Conservation (phyloP, 768 basidiomycete genomes). For the Phaeotremella skinneri region DNA sequence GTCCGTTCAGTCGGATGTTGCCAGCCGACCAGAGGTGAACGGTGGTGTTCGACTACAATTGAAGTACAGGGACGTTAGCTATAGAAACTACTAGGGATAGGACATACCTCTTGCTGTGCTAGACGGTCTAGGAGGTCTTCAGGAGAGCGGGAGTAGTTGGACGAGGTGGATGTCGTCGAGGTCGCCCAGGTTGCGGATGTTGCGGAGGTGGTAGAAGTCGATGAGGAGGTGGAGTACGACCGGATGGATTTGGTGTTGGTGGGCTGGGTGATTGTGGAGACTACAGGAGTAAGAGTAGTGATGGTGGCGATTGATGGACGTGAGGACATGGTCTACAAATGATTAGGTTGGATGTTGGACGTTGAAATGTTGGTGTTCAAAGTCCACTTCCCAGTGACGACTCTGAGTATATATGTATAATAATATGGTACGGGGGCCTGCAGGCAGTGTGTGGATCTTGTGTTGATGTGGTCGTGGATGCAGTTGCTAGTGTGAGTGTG, state of each 20-base stretch:
- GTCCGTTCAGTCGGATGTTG: conserved; percentile 37
- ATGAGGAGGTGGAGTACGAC: conserved; percentile 35
- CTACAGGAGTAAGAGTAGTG: background rate
- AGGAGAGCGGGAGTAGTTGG: conserved; percentile 26
- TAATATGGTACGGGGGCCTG: no score
- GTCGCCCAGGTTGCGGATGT: background rate
- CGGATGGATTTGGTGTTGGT: conserved; percentile 9
- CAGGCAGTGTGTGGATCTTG: no score
- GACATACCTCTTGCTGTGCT: conserved; percentile 34
- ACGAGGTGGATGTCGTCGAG: conserved; percentile 21
- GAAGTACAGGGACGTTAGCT: conserved; percentile 1
- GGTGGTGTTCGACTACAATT: conserved; percentile 21
- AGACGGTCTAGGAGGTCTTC: conserved; percentile 42
- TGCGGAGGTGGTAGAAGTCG: conserved; percentile 11
- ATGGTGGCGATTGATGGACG: background rate
- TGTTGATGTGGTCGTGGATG: no score
- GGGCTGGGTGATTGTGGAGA: background rate
- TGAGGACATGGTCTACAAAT: no score
- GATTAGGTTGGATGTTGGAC: no score
- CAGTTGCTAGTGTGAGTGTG: no score
- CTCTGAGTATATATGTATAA: no score
- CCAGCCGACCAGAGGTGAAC: conserved; percentile 47
- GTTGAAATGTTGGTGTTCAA: no score
- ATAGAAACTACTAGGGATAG: background rate
- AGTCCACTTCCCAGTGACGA: no score